phyloP scores from a whole-genome alignment of 768 basidiomycete species.

The Psilocybe cubensis region DNA sequence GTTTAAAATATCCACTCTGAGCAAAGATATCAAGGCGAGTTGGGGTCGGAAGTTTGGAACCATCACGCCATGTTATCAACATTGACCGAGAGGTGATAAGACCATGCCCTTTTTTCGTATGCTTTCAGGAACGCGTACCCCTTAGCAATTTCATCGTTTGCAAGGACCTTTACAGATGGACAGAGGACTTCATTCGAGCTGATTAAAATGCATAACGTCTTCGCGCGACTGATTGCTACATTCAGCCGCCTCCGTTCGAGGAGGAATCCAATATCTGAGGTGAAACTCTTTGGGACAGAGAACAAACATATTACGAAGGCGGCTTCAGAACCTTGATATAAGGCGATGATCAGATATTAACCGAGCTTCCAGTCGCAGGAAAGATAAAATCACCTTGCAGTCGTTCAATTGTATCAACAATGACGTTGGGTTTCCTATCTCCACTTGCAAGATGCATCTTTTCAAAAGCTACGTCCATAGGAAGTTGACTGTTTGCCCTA shows the following conservation, averaged over 20 bases:
- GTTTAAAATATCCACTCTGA: too few relatives aligned
- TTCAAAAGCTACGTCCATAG: conserved; percentile 20
- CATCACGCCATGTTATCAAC: conserved; percentile 32
- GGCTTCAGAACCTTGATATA: conserved; percentile 49
- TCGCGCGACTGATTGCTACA: conserved; percentile 57
- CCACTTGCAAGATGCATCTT: conserved; percentile 15
- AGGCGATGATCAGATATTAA: background rate
- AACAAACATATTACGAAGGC: conserved; percentile 57
- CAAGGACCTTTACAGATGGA: conserved; percentile 46
- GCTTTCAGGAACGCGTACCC: conserved; percentile 53
- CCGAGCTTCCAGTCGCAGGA: background rate
- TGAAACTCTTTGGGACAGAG: conserved; percentile 42
- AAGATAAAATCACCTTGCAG: conserved; percentile 42
- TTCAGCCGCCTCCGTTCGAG: conserved; percentile 53
- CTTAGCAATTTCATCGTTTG: conserved; percentile 46
- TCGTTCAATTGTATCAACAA: conserved; percentile 53
- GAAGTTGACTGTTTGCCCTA: conserved; percentile 11
- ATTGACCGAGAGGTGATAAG: conserved; percentile 37
- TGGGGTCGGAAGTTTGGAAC: too few relatives aligned
- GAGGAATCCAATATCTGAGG: conserved; percentile 44
- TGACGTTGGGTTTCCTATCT: conserved; percentile 30
- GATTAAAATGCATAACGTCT: conserved; percentile 52
- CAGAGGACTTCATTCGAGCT: conserved; percentile 46
- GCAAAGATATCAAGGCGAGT: too few relatives aligned
- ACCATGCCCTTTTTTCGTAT: conserved; percentile 55